phyloP scores from a whole-genome alignment of 306 rosid genomes.

The Canavalia ensiformis region DNA sequence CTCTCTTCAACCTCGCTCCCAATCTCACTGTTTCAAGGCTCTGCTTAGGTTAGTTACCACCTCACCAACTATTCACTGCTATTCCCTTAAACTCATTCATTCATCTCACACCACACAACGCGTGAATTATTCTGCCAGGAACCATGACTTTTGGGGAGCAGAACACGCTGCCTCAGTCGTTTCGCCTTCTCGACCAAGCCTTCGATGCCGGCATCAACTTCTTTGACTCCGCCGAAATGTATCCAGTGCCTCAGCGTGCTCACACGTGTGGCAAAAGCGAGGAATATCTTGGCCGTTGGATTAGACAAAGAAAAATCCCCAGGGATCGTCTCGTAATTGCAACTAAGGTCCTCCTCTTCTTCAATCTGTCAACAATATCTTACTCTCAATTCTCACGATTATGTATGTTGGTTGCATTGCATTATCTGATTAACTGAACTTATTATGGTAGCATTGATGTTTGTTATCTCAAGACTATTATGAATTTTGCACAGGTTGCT shows the following conservation, averaged over 20 bases:
- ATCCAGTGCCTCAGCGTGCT: conserved; percentile 90
- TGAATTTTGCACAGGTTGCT: conserved; percentile 62
- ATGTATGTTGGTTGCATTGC: neutral
- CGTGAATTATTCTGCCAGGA: conserved; percentile 51
- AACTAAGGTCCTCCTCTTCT: conserved; percentile 66
- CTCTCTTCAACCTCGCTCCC: conserved; percentile 74
- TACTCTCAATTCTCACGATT: neutral
- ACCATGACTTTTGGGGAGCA: conserved; percentile 97
- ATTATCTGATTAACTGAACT: conserved; percentile 16
- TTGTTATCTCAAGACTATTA: neutral
- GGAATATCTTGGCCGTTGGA: conserved; percentile 88
- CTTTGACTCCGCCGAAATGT: conserved; percentile 97
- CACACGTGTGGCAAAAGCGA: conserved; percentile 85
- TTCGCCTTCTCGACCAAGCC: conserved; percentile 78
- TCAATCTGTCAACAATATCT: too few relatives aligned
- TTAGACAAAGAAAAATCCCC: conserved; percentile 63
- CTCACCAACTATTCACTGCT: neutral
- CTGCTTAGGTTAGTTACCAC: conserved; percentile 67
- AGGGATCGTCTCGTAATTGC: conserved; percentile 73
- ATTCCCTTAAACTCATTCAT: neutral
- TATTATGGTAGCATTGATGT: neutral
- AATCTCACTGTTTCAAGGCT: conserved; percentile 74
- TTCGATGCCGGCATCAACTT: conserved; percentile 79
- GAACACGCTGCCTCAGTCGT: conserved; percentile 66
- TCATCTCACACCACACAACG: neutral